Conservation (phyloP, 2,329 filamentous ascomycete genomes). For the Cercospora sp. region DNA sequence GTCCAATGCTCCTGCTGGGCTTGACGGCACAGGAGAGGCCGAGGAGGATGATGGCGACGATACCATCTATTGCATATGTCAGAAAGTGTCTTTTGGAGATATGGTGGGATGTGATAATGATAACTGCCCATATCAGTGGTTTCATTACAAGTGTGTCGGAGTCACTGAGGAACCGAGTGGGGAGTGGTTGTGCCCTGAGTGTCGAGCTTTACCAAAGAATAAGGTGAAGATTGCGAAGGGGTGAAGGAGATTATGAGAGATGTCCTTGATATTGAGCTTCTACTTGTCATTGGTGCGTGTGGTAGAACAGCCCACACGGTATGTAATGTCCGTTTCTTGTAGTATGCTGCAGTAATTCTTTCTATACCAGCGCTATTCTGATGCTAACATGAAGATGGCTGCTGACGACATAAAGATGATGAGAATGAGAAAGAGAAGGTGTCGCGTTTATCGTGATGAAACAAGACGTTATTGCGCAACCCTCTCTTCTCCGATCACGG, state of each 20-base stretch:
- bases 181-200: conserved; percentile 52
- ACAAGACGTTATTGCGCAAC: neutral
- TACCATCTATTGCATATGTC: conserved; percentile 76
- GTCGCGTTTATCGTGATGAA: neutral
- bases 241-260: neutral
- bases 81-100: conserved; percentile 80
- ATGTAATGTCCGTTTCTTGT: neutral
- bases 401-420: neutral
- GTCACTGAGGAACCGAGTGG: conserved; percentile 53
- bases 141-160: conserved; percentile 69
- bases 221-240: conserved; percentile 30
- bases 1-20: conserved; percentile 31
- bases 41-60: conserved; percentile 44
- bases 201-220: conserved; percentile 35
- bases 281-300: neutral
- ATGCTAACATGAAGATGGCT: neutral
- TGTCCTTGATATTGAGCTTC: neutral
- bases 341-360: neutral
- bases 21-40: conserved; percentile 32
- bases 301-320: conserved; percentile 3
- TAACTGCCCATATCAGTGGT: conserved; percentile 80
- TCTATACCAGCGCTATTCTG: neutral
- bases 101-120: conserved; percentile 90
- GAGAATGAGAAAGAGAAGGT: neutral
- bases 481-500: neutral